Evolutionary conservation across 1,139 yeast genomes (phyloP).

Genomic region (Lodderomyces margitis): DNA sequence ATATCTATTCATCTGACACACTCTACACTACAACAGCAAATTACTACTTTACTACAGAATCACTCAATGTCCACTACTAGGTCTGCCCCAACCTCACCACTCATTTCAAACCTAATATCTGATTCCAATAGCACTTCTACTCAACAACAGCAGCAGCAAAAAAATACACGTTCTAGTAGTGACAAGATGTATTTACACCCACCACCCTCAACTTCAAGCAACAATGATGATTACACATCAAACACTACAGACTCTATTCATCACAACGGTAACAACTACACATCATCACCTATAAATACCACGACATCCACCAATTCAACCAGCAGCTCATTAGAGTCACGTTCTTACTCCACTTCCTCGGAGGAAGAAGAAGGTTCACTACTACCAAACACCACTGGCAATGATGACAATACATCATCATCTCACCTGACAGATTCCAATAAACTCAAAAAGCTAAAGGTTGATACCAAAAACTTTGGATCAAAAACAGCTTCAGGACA

Average conservation of each 20-base stretch:
- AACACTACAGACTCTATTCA: not conserved
- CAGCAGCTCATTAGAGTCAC: not conserved
- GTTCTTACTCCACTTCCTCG: not conserved
- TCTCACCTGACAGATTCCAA: not conserved
- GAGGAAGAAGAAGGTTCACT: not conserved
- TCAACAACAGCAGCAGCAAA: too few species aligned
- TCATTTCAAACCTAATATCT: constrained; percentile 1
- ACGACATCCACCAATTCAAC: not conserved
- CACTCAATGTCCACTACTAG: not conserved
- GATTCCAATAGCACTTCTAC: too few species aligned
- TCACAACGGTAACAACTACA: constrained; percentile 1
- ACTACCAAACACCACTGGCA: not conserved
- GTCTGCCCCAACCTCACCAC: constrained; percentile 2
- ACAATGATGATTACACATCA: not conserved
- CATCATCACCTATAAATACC: not conserved
- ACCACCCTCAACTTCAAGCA: not conserved
- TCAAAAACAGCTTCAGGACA: constrained; percentile 47
- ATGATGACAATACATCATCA: not conserved
- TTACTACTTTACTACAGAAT: not conserved
- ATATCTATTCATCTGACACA: not conserved
- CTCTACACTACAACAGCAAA: not conserved
- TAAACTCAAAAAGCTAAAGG: not conserved
- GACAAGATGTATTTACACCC: too few species aligned
- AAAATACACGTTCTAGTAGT: too few species aligned
- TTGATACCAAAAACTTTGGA: constrained; percentile 25